phyloP scores from a whole-genome alignment of 2,329 filamentous ascomycete genomes.

The Fusarium buharicum region DNA sequence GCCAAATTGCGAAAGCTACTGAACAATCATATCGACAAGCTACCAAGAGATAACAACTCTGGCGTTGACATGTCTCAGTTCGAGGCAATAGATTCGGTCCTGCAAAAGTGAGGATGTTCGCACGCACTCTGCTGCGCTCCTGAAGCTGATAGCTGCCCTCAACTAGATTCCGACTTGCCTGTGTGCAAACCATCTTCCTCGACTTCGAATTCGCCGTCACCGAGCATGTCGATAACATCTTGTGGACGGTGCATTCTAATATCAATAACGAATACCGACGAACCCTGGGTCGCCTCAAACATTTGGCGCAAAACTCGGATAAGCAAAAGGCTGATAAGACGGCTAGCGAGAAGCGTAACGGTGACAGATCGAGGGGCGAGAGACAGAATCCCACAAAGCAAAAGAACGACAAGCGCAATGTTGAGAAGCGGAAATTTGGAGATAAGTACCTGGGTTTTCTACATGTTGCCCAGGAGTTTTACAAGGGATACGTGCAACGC shows the following conservation, averaged over 20 bases:
- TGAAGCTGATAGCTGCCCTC: conserved; percentile 21
- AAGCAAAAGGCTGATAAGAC: conserved; percentile 53
- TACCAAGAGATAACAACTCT: conserved; percentile 51
- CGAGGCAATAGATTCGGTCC: conserved; percentile 55
- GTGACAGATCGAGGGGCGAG: conserved; percentile 40
- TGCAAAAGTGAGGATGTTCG: conserved; percentile 54
- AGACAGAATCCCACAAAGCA: conserved; percentile 40
- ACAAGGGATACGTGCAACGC: conserved; percentile 84
- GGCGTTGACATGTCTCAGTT: conserved; percentile 56
- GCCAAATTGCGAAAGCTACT: conserved; percentile 57
- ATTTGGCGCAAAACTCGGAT: conserved; percentile 65
- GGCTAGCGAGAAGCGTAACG: conserved; percentile 39
- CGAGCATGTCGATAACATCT: conserved; percentile 72
- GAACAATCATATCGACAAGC: conserved; percentile 56
- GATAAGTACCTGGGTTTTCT: conserved; percentile 87
- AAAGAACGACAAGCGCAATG: conserved; percentile 48
- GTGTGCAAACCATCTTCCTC: conserved; percentile 76
- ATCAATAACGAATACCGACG: conserved; percentile 84
- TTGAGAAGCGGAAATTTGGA: conserved; percentile 79
- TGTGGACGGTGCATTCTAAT: conserved; percentile 83
- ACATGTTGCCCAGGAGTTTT: conserved; percentile 88
- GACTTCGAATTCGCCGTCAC: conserved; percentile 74
- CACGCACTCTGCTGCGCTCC: conserved; percentile 12
- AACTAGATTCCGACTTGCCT: conserved; percentile 74
- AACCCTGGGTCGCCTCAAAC: conserved; percentile 67